phyloP scores from a whole-genome alignment of 2,329 filamentous ascomycete species.

The Cercospora sp. region DNA sequence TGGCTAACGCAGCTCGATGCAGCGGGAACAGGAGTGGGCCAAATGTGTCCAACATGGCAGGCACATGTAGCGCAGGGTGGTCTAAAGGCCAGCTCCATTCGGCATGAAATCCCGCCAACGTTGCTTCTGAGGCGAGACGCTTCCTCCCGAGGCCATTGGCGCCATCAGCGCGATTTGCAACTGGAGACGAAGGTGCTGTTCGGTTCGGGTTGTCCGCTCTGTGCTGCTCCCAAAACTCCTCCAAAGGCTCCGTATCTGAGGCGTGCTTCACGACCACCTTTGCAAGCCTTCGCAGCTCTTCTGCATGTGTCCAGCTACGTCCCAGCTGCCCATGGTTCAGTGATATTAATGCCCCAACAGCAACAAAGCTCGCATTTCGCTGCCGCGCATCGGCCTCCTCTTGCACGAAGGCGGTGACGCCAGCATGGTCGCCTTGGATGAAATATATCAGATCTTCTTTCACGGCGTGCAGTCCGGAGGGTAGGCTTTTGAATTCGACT shows the following conservation, averaged over 20 bases:
- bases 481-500: conserved; percentile 91
- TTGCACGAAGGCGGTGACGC: conserved; percentile 89
- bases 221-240: conserved; percentile 76
- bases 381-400: conserved; percentile 73
- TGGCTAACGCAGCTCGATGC: conserved; percentile 79
- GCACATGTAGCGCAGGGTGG: conserved; percentile 84
- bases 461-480: conserved; percentile 88
- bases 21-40: conserved; percentile 91
- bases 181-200: conserved; percentile 9
- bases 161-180: conserved; percentile 27
- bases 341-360: conserved; percentile 87
- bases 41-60: conserved; percentile 74
- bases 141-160: conserved; percentile 28
- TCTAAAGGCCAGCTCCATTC: conserved; percentile 61
- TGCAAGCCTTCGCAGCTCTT: conserved; percentile 71
- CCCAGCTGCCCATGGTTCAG: conserved; percentile 82
- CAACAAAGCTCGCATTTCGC: conserved; percentile 88
- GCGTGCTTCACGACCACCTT: conserved; percentile 65
- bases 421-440: conserved; percentile 76
- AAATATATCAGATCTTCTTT: conserved; percentile 89
- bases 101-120: conserved; percentile 62
- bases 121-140: conserved; percentile 37
- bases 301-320: conserved; percentile 84
- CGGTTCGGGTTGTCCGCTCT: conserved; percentile 37
- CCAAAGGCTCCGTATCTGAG: conserved; percentile 63